Percentiles rank a stretch among this genome's conserved stretches.
phyloP scores from a whole-genome alignment of 2,329 filamentous ascomycete genomes.

The Cytospora mali region DNA sequence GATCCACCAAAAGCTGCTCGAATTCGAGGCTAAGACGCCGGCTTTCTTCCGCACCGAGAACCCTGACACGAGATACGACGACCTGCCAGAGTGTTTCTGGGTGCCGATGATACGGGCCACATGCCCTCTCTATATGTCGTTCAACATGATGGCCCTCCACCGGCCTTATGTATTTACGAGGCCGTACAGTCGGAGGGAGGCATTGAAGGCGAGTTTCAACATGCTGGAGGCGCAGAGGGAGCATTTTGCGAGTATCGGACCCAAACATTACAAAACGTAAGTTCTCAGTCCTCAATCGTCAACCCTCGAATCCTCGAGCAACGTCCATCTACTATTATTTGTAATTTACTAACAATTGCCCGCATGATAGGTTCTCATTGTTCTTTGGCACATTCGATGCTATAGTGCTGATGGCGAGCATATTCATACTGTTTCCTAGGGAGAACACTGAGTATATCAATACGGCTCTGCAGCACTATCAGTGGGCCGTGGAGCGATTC shows the following conservation, averaged over 20 bases:
- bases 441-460: conserved; percentile 54
- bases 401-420: conserved; percentile 61
- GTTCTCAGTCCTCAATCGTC: conserved; percentile 17
- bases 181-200: conserved; percentile 54
- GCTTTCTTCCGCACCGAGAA: conserved; percentile 56
- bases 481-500: conserved; percentile 62
- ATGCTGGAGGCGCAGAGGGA: conserved; percentile 58
- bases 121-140: conserved; percentile 52
- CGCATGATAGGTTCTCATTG: conserved; percentile 49
- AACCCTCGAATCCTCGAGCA: no score
- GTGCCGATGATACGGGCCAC: conserved; percentile 49
- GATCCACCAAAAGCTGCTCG: conserved; percentile 54
- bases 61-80: conserved; percentile 60
- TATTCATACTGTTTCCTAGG: conserved; percentile 62
- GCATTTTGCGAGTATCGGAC: conserved; percentile 51
- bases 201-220: conserved; percentile 56
- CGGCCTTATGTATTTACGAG: conserved; percentile 65
- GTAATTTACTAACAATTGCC: neutral
- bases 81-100: conserved; percentile 56
- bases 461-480: conserved; percentile 57
- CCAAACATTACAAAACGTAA: conserved; percentile 54
- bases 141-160: conserved; percentile 61
- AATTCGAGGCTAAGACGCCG: conserved; percentile 52
- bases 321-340: neutral
- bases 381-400: conserved; percentile 68